Evolutionary conservation across 1,284 basidiomycete species (phyloP).

Genomic region (Amylostereum areolatum): DNA sequence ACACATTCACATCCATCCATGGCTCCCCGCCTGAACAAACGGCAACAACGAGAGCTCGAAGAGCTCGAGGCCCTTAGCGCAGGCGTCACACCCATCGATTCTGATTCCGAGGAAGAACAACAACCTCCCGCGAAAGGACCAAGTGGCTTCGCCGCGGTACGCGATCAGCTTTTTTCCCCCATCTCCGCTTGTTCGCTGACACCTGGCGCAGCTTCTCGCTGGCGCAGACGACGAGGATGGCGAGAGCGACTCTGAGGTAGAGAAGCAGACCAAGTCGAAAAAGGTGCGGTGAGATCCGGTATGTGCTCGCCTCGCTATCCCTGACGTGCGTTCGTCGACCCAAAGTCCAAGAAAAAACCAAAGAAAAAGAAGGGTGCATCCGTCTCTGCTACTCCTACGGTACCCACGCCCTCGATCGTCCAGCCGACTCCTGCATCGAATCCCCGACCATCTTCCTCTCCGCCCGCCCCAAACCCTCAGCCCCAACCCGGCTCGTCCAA

Average conservation of each 20-base stretch:
- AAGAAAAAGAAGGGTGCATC: constrained; percentile 45
- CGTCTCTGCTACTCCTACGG: constrained; percentile 10
- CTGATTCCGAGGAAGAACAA: constrained; percentile 26
- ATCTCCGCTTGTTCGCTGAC: not conserved
- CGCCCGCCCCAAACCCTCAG: constrained; percentile 17
- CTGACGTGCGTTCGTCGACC: not conserved
- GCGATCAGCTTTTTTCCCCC: not conserved
- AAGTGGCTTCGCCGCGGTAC: constrained; percentile 15
- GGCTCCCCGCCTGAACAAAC: constrained; percentile 75
- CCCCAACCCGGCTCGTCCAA: constrained; percentile 16
- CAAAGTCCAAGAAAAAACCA: constrained; percentile 30
- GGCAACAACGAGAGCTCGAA: constrained; percentile 80
- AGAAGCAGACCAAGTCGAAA: constrained; percentile 22
- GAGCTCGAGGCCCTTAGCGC: constrained; percentile 48
- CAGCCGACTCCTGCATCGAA: constrained; percentile 7
- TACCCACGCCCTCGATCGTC: constrained; percentile 19
- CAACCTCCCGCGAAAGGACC: constrained; percentile 15
- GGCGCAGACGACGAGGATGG: constrained; percentile 22
- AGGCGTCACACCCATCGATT: constrained; percentile 12
- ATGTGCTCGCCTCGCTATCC: not conserved
- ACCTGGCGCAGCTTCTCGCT: constrained; percentile 16
- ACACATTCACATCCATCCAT: constrained; percentile 28
- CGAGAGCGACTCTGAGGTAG: constrained; percentile 29
- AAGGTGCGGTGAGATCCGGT: not conserved
- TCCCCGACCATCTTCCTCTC: constrained; percentile 22